Evolutionary conservation across 2,329 filamentous ascomycete species (phyloP), one percentile per base, ranked within the genome.

Genomic region (Akanthomyces dipterigenus): DNA sequence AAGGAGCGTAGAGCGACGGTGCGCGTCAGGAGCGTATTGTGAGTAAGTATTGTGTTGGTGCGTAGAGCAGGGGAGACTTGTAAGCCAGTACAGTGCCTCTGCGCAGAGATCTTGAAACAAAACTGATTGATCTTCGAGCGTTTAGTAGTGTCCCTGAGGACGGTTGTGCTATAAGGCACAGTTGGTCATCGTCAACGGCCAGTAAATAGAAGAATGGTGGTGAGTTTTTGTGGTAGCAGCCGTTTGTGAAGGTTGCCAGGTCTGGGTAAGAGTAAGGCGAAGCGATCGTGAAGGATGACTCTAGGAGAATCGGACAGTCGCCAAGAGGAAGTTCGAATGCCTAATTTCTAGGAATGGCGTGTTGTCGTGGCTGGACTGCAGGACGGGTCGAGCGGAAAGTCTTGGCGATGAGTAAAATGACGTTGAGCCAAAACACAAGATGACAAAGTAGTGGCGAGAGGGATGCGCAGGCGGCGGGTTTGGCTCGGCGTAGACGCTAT

Each of bases 91-190:
- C 62, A 66, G 65, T 63, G 62, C 63, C 66, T 62, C 62, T 59
- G 18, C 56, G n/a, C n/a, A n/a, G n/a, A n/a, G 14, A 43, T 14
- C 5, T 53, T 45, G 48, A 36, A 45, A 53, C 11, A 40, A 34
- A 48, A 4, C 9, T 4, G 26, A 2, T 31, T 42, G 16, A 16
- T 42, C 28, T 36, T 24, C 55, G 34, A 45, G 57, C n/a, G 26
- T 43, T 34, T 51, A 46, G 24, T 55, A 64, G 66, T 70, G 72
- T 75, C 73, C 73, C 72, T 72, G 68, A 71, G 73, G 73, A 75
- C 73, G 58, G 67, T 66, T 34, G 60, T 71, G 73, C 68, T 75
- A 75, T 75, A 75, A 75, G 51, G 66, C 67, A 62, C 63, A 59
- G 64, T 64, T 66, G 62, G 66, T 71, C 73, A 75, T 75, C 63